Evolutionary conservation across 805 yeast species (phyloP).

Genomic region (Kuraishia molischiana): DNA sequence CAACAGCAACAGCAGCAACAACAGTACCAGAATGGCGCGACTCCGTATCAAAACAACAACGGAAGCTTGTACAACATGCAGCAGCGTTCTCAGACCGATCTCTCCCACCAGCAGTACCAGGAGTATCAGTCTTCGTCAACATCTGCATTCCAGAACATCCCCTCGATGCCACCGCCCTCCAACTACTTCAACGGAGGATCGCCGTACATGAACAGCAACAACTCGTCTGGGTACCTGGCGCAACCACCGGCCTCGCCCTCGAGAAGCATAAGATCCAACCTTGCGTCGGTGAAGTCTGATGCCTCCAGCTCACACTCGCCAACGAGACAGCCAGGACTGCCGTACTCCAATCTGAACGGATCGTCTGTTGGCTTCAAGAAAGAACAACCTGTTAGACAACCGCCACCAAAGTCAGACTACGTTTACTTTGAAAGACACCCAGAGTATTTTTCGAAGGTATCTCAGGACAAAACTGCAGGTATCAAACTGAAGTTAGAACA

Average conservation of each 20-base stretch:
- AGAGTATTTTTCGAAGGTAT: constrained; percentile 55
- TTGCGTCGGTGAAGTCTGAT: constrained; percentile 19
- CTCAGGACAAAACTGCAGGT: constrained; percentile 81
- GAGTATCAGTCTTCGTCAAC: constrained; percentile 8
- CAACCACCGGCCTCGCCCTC: constrained; percentile 26
- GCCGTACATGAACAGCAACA: constrained; percentile 5
- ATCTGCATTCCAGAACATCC: constrained; percentile 13
- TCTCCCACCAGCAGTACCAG: constrained; percentile 5
- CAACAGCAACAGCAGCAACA: constrained; percentile 21
- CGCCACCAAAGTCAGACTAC: constrained; percentile 27
- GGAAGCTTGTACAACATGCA: constrained; percentile 12
- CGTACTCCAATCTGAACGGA: constrained; percentile 13
- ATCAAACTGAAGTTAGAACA: constrained; percentile 76
- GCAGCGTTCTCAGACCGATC: constrained; percentile 8
- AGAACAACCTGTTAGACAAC: neutral
- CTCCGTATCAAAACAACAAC: constrained; percentile 10
- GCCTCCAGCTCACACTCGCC: constrained; percentile 17
- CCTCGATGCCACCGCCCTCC: constrained; percentile 14
- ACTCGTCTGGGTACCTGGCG: constrained; percentile 5
- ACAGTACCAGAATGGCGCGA: constrained; percentile 16
- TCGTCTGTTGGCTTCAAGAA: neutral
- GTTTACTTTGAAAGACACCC: constrained; percentile 80
- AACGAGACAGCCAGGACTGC: constrained; percentile 11
- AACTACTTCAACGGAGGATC: neutral
- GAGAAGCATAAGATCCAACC: constrained; percentile 19